Evolutionary conservation across 441 rosid species (phyloP), one percentile per base, ranked within the genome.

Genomic region (Corymbia citriodora): DNA sequence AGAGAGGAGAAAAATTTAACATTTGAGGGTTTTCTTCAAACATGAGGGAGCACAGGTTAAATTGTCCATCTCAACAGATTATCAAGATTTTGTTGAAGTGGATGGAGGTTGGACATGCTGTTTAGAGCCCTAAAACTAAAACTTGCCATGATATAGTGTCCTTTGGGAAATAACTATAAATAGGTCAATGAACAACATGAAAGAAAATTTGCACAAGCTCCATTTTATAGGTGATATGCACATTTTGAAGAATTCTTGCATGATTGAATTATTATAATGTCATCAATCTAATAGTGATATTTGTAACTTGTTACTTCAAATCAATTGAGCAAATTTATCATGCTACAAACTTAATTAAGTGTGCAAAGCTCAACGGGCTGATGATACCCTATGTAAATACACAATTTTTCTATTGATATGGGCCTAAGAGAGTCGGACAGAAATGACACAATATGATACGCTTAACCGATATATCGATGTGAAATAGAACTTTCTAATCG

Each of bases 401-500:
- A 17, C 10, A 40, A 65, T n/a, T n/a, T 15, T 68, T 31, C 74
- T 31, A n/a, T 8, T 8, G 9, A 14, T 29, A 29, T 29, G 33
- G 11, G 7, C 81, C 48, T 70, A 33, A 33, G 17, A 1, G 1
- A 70, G 48, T 70, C 0, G 5, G 4, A 70, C 1, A 5, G 2
- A 2, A 33, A 1, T 19, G 21, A 9, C 81, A 17, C 4, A 0
- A 70, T 12, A 33, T 1, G 25, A 10, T 70, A 33, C 0, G 2
- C 6, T 33, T 33, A 33, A 5, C 0, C 13, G 0, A 33, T 70
- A 2, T 6, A 70, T 70, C 12, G 0, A 70, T 0, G 7, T 1
- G 1, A 70, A 17, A 31, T 17, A 33, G 0, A 4, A 70, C 3
- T 0, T 68, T 70, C 81, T 17, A 18, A 17, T 18, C 11, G 48